Base-by-base conservation (phyloP, 1,139 yeast species). In the Meyerozyma athensensis region DNA sequence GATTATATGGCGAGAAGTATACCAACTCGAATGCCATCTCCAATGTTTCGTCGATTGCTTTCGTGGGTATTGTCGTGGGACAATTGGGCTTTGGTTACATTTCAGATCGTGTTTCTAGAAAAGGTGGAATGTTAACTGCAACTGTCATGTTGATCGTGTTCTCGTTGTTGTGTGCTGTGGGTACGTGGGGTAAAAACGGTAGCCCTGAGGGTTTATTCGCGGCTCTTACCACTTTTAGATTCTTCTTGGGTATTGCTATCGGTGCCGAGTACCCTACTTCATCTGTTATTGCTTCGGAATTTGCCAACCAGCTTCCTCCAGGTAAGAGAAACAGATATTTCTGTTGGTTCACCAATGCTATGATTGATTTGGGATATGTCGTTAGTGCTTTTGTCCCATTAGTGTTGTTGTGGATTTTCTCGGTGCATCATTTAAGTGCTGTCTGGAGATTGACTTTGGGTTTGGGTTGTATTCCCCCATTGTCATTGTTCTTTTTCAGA, bases 201-300 rank as follows among this genome's bases (percentile, higher is more conserved):
- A 64, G 80, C 17, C 58, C 65, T 2, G 68, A 74, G 38, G 96
- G 96, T 24, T 64, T 87, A 63, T 77, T 87, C 48, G 81, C 87
- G 5, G 92, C 95, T 16, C 65, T 90, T 36, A 86, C 95, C 9
- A 81, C 81, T 13, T 86, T 84, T 59, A 75, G 97, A 58, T 86
- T 86, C 63, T 84, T 90, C 59, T 68, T 90, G 38, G 97, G 96
- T 59, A 72, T 84, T 47, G 94, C 89, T 45, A 77, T 79, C 52
- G 92, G 92, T 48, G 90, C 95, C 37, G 97, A 90, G 64, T 90
- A 90, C 57, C 96, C 96, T 33, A 83, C 95, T 18, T 87, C 96
- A 26, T 85, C 96, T 2, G 94, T 90, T 19, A 95, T 95, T 35
- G 87, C 95, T 46, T 90, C 96, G 21, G 97, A 90, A 63, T 94